phyloP scores from a whole-genome alignment of 1,284 basidiomycete genomes.

The Thelephora terrestris region DNA sequence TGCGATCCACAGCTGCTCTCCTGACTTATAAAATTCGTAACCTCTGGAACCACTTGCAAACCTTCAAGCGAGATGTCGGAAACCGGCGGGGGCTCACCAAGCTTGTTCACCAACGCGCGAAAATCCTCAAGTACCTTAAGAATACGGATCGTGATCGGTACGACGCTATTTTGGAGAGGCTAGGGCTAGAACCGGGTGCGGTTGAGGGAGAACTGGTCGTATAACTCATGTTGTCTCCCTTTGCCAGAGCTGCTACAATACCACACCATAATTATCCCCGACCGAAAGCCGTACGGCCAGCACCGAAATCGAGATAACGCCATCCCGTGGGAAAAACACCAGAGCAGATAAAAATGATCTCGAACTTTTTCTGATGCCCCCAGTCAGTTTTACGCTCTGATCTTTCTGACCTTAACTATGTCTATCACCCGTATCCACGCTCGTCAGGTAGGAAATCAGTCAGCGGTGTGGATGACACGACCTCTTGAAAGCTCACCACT shows the following conservation, averaged over 20 bases:
- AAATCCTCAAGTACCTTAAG: slow-evolving; percentile 76
- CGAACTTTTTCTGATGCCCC: slow-evolving; percentile 6
- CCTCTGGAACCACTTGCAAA: slow-evolving; percentile 64
- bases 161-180: slow-evolving; percentile 57
- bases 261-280: slow-evolving; percentile 5
- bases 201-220: slow-evolving; percentile 87
- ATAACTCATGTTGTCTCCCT: slow-evolving; percentile 12
- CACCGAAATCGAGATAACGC: slow-evolving; percentile 7
- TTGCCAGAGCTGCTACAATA: background rate
- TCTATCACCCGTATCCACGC: slow-evolving; percentile 82
- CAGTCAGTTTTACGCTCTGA: slow-evolving; percentile 11
- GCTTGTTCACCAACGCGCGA: slow-evolving; percentile 78
- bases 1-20: slow-evolving; percentile 56
- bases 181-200: slow-evolving; percentile 70
- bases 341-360: slow-evolving; percentile 4
- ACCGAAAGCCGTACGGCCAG: slow-evolving; percentile 3
- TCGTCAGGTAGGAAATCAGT: slow-evolving; percentile 57
- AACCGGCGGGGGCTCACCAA: slow-evolving; percentile 67
- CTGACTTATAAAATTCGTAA: slow-evolving; percentile 82
- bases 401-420: slow-evolving; percentile 44
- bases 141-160: slow-evolving; percentile 61
- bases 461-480: background rate
- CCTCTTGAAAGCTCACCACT: background rate
- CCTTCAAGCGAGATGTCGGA: slow-evolving; percentile 67
- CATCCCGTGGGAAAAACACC: slow-evolving; percentile 14